phyloP scores from a whole-genome alignment of 2,329 filamentous ascomycete species.

The Capronia coronata region DNA sequence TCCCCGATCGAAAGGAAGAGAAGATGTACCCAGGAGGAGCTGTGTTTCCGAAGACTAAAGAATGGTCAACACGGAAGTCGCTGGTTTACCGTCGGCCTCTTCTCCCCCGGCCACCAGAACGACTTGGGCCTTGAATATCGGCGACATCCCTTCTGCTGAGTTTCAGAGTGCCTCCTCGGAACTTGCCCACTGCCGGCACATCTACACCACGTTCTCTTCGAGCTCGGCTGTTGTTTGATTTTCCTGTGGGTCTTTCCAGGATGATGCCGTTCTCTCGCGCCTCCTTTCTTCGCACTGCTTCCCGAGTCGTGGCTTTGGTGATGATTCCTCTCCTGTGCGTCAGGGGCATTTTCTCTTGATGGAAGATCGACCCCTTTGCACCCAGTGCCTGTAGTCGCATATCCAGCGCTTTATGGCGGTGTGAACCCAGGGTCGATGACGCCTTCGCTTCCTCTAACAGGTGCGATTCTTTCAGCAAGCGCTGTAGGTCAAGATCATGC shows the following conservation, averaged over 20 bases:
- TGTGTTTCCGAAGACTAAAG: not conserved
- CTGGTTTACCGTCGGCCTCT: slow-evolving; percentile 7
- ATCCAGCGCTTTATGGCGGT: slow-evolving; percentile 74
- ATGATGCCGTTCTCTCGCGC: slow-evolving; percentile 88
- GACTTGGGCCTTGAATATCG: slow-evolving; percentile 54
- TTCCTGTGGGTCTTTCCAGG: slow-evolving; percentile 54
- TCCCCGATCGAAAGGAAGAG: slow-evolving; percentile 1
- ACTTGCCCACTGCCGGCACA: slow-evolving; percentile 70
- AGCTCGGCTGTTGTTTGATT: slow-evolving; percentile 33
- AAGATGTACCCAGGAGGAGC: not conserved
- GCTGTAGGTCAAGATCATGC: slow-evolving; percentile 86
- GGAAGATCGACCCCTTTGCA: slow-evolving; percentile 65
- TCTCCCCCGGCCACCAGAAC: slow-evolving; percentile 8
- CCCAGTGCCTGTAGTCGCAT: slow-evolving; percentile 75
- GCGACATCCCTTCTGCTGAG: slow-evolving; percentile 71
- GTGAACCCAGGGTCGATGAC: slow-evolving; percentile 58
- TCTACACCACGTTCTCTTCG: slow-evolving; percentile 61
- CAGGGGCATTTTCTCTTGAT: slow-evolving; percentile 85
- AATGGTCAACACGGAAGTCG: not conserved
- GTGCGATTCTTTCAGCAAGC: slow-evolving; percentile 85
- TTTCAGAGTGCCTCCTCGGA: slow-evolving; percentile 70
- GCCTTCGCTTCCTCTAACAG: slow-evolving; percentile 60
- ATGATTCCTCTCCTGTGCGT: slow-evolving; percentile 76
- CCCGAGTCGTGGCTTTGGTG: slow-evolving; percentile 57
- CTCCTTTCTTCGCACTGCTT: slow-evolving; percentile 66